Evolutionary conservation across 148 eudicot species (phyloP), one percentile per base, ranked within the genome.

Genomic region (Chenopodium suecicum): DNA sequence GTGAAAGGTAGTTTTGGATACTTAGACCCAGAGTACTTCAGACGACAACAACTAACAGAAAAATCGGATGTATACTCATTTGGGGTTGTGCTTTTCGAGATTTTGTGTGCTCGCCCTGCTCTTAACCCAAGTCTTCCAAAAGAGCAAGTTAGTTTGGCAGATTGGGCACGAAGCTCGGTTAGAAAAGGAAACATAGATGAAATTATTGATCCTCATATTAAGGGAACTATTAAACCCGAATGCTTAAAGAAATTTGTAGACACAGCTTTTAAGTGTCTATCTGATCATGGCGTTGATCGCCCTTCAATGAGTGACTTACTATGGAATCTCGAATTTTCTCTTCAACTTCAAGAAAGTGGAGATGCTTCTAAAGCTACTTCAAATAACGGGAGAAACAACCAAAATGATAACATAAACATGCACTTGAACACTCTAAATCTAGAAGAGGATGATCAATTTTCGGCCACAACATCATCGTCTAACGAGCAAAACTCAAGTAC

Each of bases 141-240:
- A 58, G 91, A 89, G 70, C 91, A 89, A 71, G 91, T 89, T 34
- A 89, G 91, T 67, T 79, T 89, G 66, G 91, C 91, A 27, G 91
- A 89, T 34, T 89, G 83, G 83, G 89, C 88, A 3, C 48, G 86
- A 69, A 70, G 27, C 50, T 83, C 76, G 12, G 85, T 68, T 14
- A 77, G 86, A 20, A 89, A 82, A 29, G 89, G 89, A 66, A 82
- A 76, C 32, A 69, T 87, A 2, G 88, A 85, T 0, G 89, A 85
- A 6, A 80, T 89, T 7, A 81, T 89, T 25, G 91, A 89, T 46
- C 84, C 89, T 0, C 73, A 83, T n/a, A 82, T 89, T 8, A 89
- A 87, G 79, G 89, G 86, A 1, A 75, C 82, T 22, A 87, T 89
- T 13, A 84, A 83, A 48, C 87, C 89, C 0, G 91, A 89, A 77